Evolutionary conservation across 1,284 basidiomycete genomes (phyloP).

Genomic region (Cutaneotrichosporon sp.): DNA sequence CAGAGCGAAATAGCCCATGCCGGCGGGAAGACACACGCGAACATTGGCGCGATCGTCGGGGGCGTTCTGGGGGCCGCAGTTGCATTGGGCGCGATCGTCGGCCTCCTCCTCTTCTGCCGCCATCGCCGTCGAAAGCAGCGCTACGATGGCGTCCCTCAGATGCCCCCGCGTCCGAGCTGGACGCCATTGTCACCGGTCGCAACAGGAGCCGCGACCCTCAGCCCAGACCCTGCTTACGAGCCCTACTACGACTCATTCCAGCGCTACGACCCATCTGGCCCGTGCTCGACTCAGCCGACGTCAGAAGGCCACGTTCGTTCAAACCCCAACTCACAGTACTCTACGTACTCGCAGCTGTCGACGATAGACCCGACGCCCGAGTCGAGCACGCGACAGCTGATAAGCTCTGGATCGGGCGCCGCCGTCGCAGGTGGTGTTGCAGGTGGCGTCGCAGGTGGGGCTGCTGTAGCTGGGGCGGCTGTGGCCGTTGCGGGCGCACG

Average conservation of each 20-base stretch:
- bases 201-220: background rate
- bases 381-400: background rate
- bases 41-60: conserved; percentile 1
- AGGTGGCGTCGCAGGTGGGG: too few relatives aligned
- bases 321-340: conserved; percentile 6
- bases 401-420: background rate
- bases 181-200: background rate
- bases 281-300: background rate
- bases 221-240: background rate
- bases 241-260: conserved; percentile 1
- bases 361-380: background rate
- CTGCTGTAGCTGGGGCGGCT: too few relatives aligned
- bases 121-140: background rate
- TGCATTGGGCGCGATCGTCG: background rate
- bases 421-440: background rate
- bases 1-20: background rate
- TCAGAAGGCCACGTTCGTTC: background rate
- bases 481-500: background rate
- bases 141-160: background rate
- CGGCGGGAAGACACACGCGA: background rate
- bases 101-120: background rate
- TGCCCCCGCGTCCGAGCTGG: background rate
- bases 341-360: conserved; percentile 1
- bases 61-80: background rate
- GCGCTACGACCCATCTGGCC: background rate